Evolutionary conservation across 495 filamentous ascomycete species (phyloP).

Genomic region (Talaromyces trachyspermus): DNA sequence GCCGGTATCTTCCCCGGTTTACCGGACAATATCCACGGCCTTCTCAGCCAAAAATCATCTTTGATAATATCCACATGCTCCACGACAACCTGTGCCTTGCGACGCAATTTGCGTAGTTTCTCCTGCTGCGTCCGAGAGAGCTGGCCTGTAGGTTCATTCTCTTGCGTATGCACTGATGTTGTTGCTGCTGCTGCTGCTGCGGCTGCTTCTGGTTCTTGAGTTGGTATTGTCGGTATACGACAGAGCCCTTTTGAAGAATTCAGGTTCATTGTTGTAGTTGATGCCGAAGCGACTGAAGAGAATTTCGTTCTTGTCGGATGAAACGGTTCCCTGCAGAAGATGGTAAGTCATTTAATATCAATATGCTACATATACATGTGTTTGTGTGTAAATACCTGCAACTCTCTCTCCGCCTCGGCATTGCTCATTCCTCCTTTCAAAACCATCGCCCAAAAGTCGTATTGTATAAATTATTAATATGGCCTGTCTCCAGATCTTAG

Average conservation of each 20-base stretch:
- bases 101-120: conserved; percentile 64
- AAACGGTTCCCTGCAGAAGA: conserved; percentile 58
- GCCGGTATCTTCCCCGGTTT: conserved; percentile 61
- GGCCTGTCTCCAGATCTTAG: conserved; percentile 44
- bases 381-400: conserved; percentile 48
- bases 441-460: conserved; percentile 93
- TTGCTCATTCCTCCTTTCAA: conserved; percentile 64
- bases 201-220: conserved; percentile 26
- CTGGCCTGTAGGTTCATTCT: conserved; percentile 15
- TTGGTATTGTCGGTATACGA: conserved; percentile 64
- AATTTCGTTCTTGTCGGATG: conserved; percentile 91
- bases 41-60: conserved; percentile 82
- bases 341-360: too few species aligned
- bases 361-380: too few species aligned
- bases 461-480: conserved; percentile 98
- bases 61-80: conserved; percentile 90
- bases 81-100: conserved; percentile 68
- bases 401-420: conserved; percentile 68
- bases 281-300: conserved; percentile 82
- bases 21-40: conserved; percentile 79
- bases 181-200: conserved; percentile 9
- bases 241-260: conserved; percentile 89
- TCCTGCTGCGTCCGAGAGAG: conserved; percentile 70
- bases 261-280: conserved; percentile 94
- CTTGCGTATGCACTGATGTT: conserved; percentile 10